A percentile compares a stretch with the other conserved stretches of the same genome.
Evolutionary conservation across 768 basidiomycete genomes (phyloP).

Genomic region (Brasilioporus rufonigricans): DNA sequence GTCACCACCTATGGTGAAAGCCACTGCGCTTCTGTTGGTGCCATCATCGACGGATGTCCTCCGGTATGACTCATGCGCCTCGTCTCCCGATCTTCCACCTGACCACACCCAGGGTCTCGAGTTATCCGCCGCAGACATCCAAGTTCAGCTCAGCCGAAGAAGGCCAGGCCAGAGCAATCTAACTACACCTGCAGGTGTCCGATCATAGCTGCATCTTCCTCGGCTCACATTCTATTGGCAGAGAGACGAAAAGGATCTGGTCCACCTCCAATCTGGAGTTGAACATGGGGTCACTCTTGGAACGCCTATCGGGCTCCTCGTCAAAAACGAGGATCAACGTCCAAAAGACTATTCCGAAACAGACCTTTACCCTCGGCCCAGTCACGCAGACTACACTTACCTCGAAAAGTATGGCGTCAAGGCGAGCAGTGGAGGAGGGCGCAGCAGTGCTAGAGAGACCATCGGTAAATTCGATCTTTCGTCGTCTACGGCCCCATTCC

Average conservation of each 20-base stretch:
- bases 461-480: slow-evolving; percentile 56
- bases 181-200: slow-evolving; percentile 80
- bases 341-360: slow-evolving; percentile 99
- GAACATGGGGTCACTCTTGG: slow-evolving; percentile 95
- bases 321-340: slow-evolving; percentile 96
- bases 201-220: background rate
- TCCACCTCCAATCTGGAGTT: slow-evolving; percentile 89
- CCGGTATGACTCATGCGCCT: slow-evolving; percentile 56
- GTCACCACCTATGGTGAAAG: slow-evolving; percentile 99
- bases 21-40: slow-evolving; percentile 95
- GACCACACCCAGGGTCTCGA: slow-evolving; percentile 64
- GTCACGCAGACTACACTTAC: slow-evolving; percentile 98
- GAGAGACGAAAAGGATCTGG: slow-evolving; percentile 95
- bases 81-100: slow-evolving; percentile 9
- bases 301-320: slow-evolving; percentile 95
- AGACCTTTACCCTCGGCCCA: slow-evolving; percentile 94
- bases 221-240: slow-evolving; percentile 31
- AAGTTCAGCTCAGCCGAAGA: slow-evolving; percentile 85
- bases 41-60: slow-evolving; percentile 96
- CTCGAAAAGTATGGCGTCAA: slow-evolving; percentile 97
- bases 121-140: slow-evolving; percentile 80
- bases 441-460: slow-evolving; percentile 94
- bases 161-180: slow-evolving; percentile 95
- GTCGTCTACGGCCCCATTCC: background rate
- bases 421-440: slow-evolving; percentile 94